Conservation (phyloP, 2,329 filamentous ascomycete genomes). For the Arthroderma uncinatum region DNA sequence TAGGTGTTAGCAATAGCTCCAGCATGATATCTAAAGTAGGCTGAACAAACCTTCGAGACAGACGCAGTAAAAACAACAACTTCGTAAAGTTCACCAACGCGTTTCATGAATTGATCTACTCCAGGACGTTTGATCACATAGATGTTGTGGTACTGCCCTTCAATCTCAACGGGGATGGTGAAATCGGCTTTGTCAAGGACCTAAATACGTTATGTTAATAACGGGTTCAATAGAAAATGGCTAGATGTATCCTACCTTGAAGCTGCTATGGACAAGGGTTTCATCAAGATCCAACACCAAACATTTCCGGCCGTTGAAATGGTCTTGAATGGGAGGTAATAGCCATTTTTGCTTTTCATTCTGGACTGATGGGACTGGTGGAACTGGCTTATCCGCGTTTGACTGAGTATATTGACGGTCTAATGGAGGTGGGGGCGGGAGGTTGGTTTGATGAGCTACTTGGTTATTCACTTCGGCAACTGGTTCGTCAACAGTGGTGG, state of each 20-base stretch:
- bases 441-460: conserved; percentile 36
- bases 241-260: conserved; percentile 57
- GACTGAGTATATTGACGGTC: conserved; percentile 32
- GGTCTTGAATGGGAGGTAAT: conserved; percentile 67
- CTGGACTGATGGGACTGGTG: conserved; percentile 33
- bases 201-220: conserved; percentile 38
- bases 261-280: conserved; percentile 94
- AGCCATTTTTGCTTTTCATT: conserved; percentile 54
- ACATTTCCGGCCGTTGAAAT: conserved; percentile 81
- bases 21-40: conserved; percentile 9
- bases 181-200: conserved; percentile 97
- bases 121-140: conserved; percentile 99
- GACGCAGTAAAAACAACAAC: conserved; percentile 98
- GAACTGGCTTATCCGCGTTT: conserved; percentile 28
- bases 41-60: conserved; percentile 69
- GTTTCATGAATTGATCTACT: conserved; percentile 97
- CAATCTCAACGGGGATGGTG: conserved; percentile 96
- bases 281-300: conserved; percentile 92
- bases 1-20: conserved; percentile 3
- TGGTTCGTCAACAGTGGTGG: conserved; percentile 42
- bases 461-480: conserved; percentile 32
- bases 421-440: conserved; percentile 45
- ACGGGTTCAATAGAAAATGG: conserved; percentile 9
- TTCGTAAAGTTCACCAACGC: conserved; percentile 93
- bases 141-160: conserved; percentile 97